Percentiles rank a stretch among this genome's conserved stretches.
Evolutionary conservation across 2,329 filamentous ascomycete species (phyloP).

Genomic region (Calcarisporium arbuscula): DNA sequence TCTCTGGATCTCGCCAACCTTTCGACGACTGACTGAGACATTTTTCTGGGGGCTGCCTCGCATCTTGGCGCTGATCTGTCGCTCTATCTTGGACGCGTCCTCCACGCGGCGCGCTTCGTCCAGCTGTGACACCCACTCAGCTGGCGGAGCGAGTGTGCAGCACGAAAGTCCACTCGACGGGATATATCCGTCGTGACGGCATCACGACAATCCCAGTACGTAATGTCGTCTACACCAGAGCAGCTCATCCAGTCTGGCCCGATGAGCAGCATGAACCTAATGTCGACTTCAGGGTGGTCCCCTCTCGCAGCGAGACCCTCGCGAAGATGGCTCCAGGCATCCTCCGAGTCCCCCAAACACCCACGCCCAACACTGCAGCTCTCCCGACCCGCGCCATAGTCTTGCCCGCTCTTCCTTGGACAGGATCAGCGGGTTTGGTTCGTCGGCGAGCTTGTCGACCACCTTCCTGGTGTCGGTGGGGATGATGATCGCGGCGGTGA

Average conservation of each 20-base stretch:
- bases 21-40: conserved; percentile 1
- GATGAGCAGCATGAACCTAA: conserved; percentile 17
- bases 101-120: conserved; percentile 8
- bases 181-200: conserved; percentile 19
- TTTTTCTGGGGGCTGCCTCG: conserved; percentile 4
- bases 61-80: conserved; percentile 7
- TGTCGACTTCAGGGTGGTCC: conserved; percentile 6
- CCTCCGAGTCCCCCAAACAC: conserved; percentile 14
- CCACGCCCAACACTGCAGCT: conserved; percentile 18
- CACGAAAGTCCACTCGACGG: conserved; percentile 18
- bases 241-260: conserved; percentile 18
- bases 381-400: conserved; percentile 17
- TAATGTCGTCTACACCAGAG: conserved; percentile 7
- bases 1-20: too few relatives aligned
- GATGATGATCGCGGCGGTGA: conserved; percentile 25
- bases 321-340: conserved; percentile 12
- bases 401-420: conserved; percentile 13
- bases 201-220: conserved; percentile 17
- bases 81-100: conserved; percentile 7
- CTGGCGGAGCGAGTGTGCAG: conserved; percentile 15
- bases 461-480: conserved; percentile 18
- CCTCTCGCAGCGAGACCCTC: conserved; percentile 5
- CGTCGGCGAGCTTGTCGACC: conserved; percentile 12
- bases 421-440: conserved; percentile 11
- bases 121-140: conserved; percentile 14